Evolutionary conservation across 805 yeast species (phyloP).

Genomic region (Wilhelminamyces savonicus): DNA sequence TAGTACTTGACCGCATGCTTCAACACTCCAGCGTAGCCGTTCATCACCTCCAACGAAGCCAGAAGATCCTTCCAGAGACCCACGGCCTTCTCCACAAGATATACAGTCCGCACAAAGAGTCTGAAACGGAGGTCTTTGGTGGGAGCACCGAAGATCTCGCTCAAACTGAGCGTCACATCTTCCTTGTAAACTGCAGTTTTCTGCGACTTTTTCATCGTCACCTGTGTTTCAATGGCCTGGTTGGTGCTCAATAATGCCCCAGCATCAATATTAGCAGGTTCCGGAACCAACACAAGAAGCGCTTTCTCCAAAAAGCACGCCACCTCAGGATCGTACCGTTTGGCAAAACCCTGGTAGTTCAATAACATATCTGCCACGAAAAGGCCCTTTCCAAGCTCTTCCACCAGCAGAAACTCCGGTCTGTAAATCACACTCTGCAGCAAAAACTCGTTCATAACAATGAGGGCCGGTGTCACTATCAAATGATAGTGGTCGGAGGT

Average conservation of each 20-base stretch:
- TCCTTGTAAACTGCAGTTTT: too few species aligned
- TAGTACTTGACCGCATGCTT: slow-evolving; percentile 28
- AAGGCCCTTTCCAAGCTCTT: slow-evolving; percentile 51
- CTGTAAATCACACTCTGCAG: not conserved
- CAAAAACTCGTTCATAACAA: slow-evolving; percentile 60
- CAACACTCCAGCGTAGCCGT: slow-evolving; percentile 41
- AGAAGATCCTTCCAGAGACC: slow-evolving; percentile 49
- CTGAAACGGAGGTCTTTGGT: slow-evolving; percentile 6
- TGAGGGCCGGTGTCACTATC: slow-evolving; percentile 76
- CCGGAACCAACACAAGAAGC: slow-evolving; percentile 39
- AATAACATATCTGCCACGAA: slow-evolving; percentile 59
- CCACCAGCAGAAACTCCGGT: slow-evolving; percentile 9
- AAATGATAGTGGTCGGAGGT: slow-evolving; percentile 95
- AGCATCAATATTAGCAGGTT: slow-evolving; percentile 15
- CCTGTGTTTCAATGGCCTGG: slow-evolving; percentile 5
- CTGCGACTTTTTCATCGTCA: slow-evolving; percentile 5
- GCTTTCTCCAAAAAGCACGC: slow-evolving; percentile 50
- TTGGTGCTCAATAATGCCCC: not conserved
- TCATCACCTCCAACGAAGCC: slow-evolving; percentile 38
- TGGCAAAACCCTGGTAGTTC: slow-evolving; percentile 72
- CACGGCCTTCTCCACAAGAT: slow-evolving; percentile 23
- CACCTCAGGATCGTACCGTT: slow-evolving; percentile 80
- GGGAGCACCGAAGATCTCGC: too few species aligned
- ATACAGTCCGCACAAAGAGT: slow-evolving; percentile 27
- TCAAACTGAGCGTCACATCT: slow-evolving; percentile 8